Evolutionary conservation across 2,329 filamentous ascomycete genomes (phyloP), one percentile per base, ranked within the genome.

Genomic region (Pseudogymnoascus sp.): DNA sequence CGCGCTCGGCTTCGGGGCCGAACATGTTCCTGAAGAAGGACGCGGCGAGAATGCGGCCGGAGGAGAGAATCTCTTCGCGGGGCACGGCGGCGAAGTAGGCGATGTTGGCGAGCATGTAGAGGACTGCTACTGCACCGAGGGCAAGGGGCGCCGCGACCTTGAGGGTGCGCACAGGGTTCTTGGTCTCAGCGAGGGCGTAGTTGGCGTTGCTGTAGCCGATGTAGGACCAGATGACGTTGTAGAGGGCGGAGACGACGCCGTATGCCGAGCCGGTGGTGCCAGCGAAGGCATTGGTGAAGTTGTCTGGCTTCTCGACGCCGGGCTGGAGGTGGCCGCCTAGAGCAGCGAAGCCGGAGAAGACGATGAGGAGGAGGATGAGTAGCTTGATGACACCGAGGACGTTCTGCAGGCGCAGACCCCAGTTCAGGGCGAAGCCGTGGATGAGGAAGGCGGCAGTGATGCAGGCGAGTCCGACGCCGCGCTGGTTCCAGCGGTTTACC

Each of bases 181-280:
- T 84, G 56, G 85, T 87, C 76, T 90, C 87, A 70, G 80, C 83
- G 34, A 86, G 77, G 53, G 80, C 84, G 69, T 88, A 87, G 75
- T 88, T 88, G 71, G 85, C 86, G 72, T 88, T 88, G 75, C 79
- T 83, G 77, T 87, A 88, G 23, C 87, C 87, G 67, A 87, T 82
- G 69, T 85, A 90, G 65, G 82, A 85, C 82, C 86, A 89, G 69
- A 89, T 86, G 66, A 89, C 86, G 68, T 88, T 89, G 78, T 88
- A 89, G 0, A 90, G 75, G 0, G 87, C 86, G 1, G 84, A 88
- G n/a, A 88, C 85, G 36, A 88, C 79, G 59, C 84, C 85, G 66
- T 89, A 89, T 1, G 84, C 81, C 67, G 82, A 86, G 6, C 84
- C 83, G 0, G 84, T 87, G 4, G 87, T 89, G 7, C 87, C 87